A percentile compares a stretch with the other conserved stretches of the same genome.
These are phyloP conservation scores for Penicillium thymicola DNA, from an alignment of 2,329 filamentous ascomycete species.

Conservation along the genomic window DNA sequence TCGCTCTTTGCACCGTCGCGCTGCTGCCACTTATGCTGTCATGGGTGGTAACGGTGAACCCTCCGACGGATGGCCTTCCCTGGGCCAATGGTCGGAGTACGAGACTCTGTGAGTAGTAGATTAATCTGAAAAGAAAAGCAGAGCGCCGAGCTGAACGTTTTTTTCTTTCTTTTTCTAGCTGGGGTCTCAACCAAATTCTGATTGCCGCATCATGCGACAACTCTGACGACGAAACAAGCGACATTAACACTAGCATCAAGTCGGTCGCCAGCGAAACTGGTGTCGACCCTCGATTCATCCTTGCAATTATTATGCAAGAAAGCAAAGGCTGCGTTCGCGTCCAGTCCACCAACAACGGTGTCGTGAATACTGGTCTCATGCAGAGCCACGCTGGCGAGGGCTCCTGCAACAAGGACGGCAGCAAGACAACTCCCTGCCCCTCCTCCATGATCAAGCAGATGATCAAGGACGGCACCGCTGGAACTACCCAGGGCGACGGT, in stretches of 20 bases:
- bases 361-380: slow-evolving; percentile 43
- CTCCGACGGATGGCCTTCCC: slow-evolving; percentile 27
- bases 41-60: slow-evolving; percentile 21
- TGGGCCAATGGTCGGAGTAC: slow-evolving; percentile 21
- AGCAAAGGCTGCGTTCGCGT: slow-evolving; percentile 46
- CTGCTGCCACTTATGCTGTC: slow-evolving; percentile 14
- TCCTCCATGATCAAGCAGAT: slow-evolving; percentile 33
- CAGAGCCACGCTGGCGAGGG: slow-evolving; percentile 30
- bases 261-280: slow-evolving; percentile 27
- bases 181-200: slow-evolving; percentile 15
- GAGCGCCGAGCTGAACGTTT: slow-evolving; percentile 13
- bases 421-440: slow-evolving; percentile 26
- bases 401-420: slow-evolving; percentile 35
- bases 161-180: not conserved
- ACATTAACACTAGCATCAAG: slow-evolving; percentile 36
- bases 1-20: slow-evolving; percentile 17
- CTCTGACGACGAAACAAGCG: slow-evolving; percentile 28
- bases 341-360: slow-evolving; percentile 41
- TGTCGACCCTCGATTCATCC: slow-evolving; percentile 44
- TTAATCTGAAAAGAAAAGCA: slow-evolving; percentile 16
- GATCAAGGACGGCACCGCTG: slow-evolving; percentile 40
- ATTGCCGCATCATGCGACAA: slow-evolving; percentile 18
- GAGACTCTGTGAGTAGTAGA: slow-evolving; percentile 21
- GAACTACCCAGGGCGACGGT: slow-evolving; percentile 36
- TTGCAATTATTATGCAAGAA: slow-evolving; percentile 48